Conservation (phyloP, 345 rosid genomes). For the Populus simonii region DNA sequence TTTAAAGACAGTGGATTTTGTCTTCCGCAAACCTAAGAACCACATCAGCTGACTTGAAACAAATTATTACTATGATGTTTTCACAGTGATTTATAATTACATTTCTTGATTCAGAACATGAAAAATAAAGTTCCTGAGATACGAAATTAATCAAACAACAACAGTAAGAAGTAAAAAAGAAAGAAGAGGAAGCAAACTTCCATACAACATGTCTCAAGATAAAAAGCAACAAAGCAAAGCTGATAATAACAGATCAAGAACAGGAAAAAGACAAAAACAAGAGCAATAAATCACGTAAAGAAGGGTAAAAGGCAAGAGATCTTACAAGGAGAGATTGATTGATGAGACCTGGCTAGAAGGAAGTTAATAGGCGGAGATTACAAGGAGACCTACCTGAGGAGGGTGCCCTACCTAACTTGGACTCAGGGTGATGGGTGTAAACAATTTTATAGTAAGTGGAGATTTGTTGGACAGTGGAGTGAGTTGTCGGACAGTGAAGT, state of each 20-base stretch:
- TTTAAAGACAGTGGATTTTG: not conserved
- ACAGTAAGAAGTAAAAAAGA: not conserved
- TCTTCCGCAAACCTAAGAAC: not conserved
- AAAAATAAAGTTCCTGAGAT: not conserved
- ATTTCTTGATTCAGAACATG: not conserved
- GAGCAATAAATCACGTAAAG: not conserved
- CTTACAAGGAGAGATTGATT: not conserved
- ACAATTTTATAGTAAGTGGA: not conserved
- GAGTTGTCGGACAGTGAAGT: too few species aligned
- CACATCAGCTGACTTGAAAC: not conserved
- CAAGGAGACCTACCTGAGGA: not conserved
- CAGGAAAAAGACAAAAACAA: too few species aligned
- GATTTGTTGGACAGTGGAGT: too few species aligned
- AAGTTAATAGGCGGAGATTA: not conserved
- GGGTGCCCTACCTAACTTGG: not conserved
- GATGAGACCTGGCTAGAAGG: not conserved
- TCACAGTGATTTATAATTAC: not conserved
- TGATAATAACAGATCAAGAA: not conserved
- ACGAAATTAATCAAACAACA: not conserved
- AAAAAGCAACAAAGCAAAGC: not conserved
- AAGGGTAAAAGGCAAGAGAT: not conserved
- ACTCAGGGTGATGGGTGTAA: not conserved
- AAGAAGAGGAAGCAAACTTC: not conserved
- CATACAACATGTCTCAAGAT: not conserved
- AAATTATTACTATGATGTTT: not conserved